Base-by-base conservation (phyloP, 768 basidiomycete species). In the Trametes cingulata region DNA sequence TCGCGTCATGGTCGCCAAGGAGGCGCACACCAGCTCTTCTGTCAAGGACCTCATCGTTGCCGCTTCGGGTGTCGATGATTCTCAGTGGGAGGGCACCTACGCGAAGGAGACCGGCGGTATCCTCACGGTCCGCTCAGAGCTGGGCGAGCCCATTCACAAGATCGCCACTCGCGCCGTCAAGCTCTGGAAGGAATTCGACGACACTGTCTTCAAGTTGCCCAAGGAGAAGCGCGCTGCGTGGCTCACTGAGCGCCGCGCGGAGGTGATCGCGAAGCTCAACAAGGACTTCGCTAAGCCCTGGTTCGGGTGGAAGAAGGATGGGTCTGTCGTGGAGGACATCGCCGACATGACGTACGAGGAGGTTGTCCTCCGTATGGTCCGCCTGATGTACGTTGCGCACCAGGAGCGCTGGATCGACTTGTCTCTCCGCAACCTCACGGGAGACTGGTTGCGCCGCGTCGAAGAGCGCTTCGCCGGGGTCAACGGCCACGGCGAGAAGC, bases 271-370 rank as follows among this genome's bases (percentile, higher is more conserved):
- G 45, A 94, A 95, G 72, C 79, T 99, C 59, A 98, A 99, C 82
- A 86, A 81, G 69, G 92, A 98, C 77, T 98, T 98, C 74, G 84
- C 90, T 54, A 99, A 98, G 82, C 90, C 90, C 0, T 94, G 94
- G 95, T 99, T 99, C 71, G 93, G 91, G 17, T 88, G 88, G 85
- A 98, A 97, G 87, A 95, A 95, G 76, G 91, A 92, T 73, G 94
- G 86, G 0, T 81, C 74, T 19, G 84, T 92, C 64, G 92, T 91
- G 37, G 85, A 86, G 56, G 93, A 96, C 72, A 80, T 99, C 50
- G 84, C 87, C 25, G 93, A 97, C 68, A 98, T 99, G 97, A 98
- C 96, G 13, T 99, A 99, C 74, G 95, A 98, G 77, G 97, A 98
- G 73, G 88, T 91, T 35, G 90, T 91, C 3, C 80, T 93, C 61